Conservation (phyloP, 1,139 yeast species). For the Hyphopichia burtonii region DNA sequence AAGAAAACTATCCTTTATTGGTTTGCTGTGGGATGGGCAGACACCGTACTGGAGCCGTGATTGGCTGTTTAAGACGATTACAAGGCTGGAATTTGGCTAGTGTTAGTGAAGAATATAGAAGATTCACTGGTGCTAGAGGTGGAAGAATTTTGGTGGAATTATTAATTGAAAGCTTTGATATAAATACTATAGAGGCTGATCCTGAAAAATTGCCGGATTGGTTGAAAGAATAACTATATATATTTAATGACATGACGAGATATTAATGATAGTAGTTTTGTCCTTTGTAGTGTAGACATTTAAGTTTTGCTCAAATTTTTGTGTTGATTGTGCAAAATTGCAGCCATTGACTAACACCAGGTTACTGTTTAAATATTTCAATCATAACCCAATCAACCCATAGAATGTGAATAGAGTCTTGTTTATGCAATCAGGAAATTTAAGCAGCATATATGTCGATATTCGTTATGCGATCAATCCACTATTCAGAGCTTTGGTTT, state of each 20-base stretch:
- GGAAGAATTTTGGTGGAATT: constrained; percentile 90
- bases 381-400: no score
- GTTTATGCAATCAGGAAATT: no score
- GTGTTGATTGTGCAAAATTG: no score
- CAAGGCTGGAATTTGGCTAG: constrained; percentile 97
- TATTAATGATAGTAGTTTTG: no score
- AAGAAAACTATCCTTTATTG: constrained; percentile 74
- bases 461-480: no score
- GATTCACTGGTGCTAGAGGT: constrained; percentile 91
- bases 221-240: constrained; percentile 13
- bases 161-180: constrained; percentile 81
- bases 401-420: no score
- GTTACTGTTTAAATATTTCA: no score
- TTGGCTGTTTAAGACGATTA: constrained; percentile 85
- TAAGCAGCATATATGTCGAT: no score
- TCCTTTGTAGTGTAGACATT: no score
- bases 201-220: constrained; percentile 50
- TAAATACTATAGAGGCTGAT: constrained; percentile 51
- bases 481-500: no score
- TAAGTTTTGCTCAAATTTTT: no score
- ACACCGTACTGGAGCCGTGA: constrained; percentile 92
- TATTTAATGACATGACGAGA: not conserved
- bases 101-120: constrained; percentile 88
- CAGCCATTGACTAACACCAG: no score
- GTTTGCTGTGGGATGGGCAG: constrained; percentile 98